Percentiles rank a stretch among this genome's conserved stretches.
Evolutionary conservation across 2,329 filamentous ascomycete species (phyloP).

Genomic region (Sodiomyces alkalinus): DNA sequence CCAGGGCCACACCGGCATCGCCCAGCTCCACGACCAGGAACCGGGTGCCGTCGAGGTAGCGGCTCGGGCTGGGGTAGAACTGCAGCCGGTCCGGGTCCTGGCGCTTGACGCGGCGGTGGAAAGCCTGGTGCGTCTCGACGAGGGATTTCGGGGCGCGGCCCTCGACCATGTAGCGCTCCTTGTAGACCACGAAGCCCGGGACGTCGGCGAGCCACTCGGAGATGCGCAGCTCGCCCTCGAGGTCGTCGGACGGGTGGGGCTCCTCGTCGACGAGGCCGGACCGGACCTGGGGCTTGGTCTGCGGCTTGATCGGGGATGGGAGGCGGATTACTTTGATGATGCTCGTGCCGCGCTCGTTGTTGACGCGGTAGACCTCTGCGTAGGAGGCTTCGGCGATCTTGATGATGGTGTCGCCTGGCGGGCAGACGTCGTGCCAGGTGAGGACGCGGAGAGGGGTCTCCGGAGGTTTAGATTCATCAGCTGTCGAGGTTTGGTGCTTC

Average conservation of each 20-base stretch:
- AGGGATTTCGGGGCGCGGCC: slow-evolving; percentile 38
- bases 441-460: slow-evolving; percentile 24
- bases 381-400: slow-evolving; percentile 55
- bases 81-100: slow-evolving; percentile 40
- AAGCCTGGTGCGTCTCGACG: slow-evolving; percentile 43
- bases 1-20: slow-evolving; percentile 44
- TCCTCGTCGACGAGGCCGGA: slow-evolving; percentile 43
- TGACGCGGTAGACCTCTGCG: slow-evolving; percentile 49
- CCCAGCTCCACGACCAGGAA: slow-evolving; percentile 50
- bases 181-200: slow-evolving; percentile 51
- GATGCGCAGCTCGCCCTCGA: slow-evolving; percentile 44
- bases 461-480: slow-evolving; percentile 3
- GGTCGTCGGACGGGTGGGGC: slow-evolving; percentile 36
- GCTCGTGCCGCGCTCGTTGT: slow-evolving; percentile 41
- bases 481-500: too few relatives aligned
- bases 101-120: slow-evolving; percentile 36
- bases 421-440: slow-evolving; percentile 43
- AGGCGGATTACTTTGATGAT: slow-evolving; percentile 52
- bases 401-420: slow-evolving; percentile 33
- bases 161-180: slow-evolving; percentile 44
- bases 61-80: slow-evolving; percentile 46
- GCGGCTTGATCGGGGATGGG: slow-evolving; percentile 38
- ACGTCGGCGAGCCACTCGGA: slow-evolving; percentile 50
- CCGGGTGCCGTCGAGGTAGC: slow-evolving; percentile 39
- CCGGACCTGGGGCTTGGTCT: slow-evolving; percentile 39